Percentiles rank a stretch among this genome's conserved stretches.
These are phyloP conservation scores for Ogataea dorogensis DNA, from an alignment of 805 yeast species.

Conservation along the genomic window DNA sequence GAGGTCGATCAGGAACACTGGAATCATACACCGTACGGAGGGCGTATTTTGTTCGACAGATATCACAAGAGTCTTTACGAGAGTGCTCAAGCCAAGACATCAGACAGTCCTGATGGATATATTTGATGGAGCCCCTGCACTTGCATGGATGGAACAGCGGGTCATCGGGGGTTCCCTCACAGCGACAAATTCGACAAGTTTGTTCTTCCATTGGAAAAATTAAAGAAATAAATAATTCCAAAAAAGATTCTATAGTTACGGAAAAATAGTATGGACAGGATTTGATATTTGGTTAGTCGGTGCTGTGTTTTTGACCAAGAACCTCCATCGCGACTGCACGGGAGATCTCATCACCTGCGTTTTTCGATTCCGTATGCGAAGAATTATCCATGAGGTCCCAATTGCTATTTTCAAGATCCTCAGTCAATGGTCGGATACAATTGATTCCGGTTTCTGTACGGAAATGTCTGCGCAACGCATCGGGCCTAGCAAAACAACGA, in stretches of 20 bases:
- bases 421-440: constrained; percentile 64
- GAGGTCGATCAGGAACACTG: constrained; percentile 53
- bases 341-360: constrained; percentile 20
- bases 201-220: constrained; percentile 36
- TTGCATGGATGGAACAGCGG: constrained; percentile 90
- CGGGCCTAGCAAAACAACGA: constrained; percentile 70
- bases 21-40: constrained; percentile 42
- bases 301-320: constrained; percentile 6
- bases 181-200: constrained; percentile 90
- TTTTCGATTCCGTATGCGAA: constrained; percentile 23
- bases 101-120: constrained; percentile 89
- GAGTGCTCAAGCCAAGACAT: constrained; percentile 82
- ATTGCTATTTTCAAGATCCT: constrained; percentile 37
- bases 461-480: constrained; percentile 74
- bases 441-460: constrained; percentile 72
- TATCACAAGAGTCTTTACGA: constrained; percentile 72
- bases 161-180: constrained; percentile 75
- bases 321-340: constrained; percentile 25
- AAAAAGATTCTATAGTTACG: not conserved
- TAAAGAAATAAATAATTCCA: not conserved
- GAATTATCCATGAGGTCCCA: constrained; percentile 1
- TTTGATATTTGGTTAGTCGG: not conserved
- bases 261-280: not conserved
- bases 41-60: constrained; percentile 74
- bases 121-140: constrained; percentile 91